phyloP scores from a whole-genome alignment of 2,329 filamentous ascomycete species.

The Aspergillus pseudoviridinutans region DNA sequence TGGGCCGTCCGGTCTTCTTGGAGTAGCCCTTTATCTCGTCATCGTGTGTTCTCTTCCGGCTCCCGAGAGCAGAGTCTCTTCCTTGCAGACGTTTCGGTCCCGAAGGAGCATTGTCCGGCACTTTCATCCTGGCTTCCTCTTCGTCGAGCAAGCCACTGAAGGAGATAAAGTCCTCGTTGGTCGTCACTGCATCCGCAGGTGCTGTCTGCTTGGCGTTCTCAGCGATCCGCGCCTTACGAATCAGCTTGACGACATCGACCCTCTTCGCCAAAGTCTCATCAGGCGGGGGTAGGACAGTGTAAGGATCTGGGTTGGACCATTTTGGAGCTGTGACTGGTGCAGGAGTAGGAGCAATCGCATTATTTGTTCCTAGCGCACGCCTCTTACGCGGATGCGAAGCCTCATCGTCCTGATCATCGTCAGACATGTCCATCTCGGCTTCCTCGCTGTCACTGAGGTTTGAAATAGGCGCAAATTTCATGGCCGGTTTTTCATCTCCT shows the following conservation, averaged over 20 bases:
- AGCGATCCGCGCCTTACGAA: slow-evolving; percentile 79
- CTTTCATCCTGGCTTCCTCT: slow-evolving; percentile 28
- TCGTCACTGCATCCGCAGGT: slow-evolving; percentile 52
- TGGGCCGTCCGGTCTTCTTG: slow-evolving; percentile 52
- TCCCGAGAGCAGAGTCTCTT: slow-evolving; percentile 52
- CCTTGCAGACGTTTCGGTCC: slow-evolving; percentile 30
- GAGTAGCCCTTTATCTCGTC: slow-evolving; percentile 61
- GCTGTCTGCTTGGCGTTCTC: slow-evolving; percentile 44
- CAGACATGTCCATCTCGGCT: slow-evolving; percentile 43
- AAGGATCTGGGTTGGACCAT: slow-evolving; percentile 96
- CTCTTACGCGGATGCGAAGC: slow-evolving; percentile 37
- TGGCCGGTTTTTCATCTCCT: slow-evolving; percentile 22
- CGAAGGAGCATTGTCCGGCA: slow-evolving; percentile 36
- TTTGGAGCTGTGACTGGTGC: slow-evolving; percentile 52
- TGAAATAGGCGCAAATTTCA: slow-evolving; percentile 35
- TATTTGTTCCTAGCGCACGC: slow-evolving; percentile 27
- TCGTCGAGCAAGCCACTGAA: slow-evolving; percentile 65
- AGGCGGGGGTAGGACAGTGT: slow-evolving; percentile 78
- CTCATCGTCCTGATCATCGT: slow-evolving; percentile 34
- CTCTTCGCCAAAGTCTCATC: slow-evolving; percentile 71
- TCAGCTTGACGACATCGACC: slow-evolving; percentile 83
- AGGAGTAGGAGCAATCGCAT: slow-evolving; percentile 20
- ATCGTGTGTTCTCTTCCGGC: slow-evolving; percentile 69
- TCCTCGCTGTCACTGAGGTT: slow-evolving; percentile 45
- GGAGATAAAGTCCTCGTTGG: slow-evolving; percentile 81